Evolutionary conservation across 2,329 filamentous ascomycete genomes (phyloP), one percentile per base, ranked within the genome.

Genomic region (Fusarium pseudograminearum): DNA sequence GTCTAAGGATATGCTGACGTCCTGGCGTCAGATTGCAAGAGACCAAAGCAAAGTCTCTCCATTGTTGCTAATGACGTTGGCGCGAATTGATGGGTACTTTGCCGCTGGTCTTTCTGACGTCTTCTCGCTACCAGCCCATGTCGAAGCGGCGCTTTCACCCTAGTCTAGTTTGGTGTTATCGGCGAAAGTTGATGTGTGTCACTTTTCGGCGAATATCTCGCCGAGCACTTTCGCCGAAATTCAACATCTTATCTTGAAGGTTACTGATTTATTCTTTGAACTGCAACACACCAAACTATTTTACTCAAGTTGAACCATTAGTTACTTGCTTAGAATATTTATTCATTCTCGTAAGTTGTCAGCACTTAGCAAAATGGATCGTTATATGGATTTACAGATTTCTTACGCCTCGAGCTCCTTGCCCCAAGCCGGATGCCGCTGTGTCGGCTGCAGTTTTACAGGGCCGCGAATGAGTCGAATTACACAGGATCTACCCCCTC

Each of bases 291-390:
- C 16, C 16, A n/a, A 11, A 20, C 3, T 38, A 6, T n/a, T 38
- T 38, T n/a, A 20, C 36, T 20, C 2, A 11, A 12, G 11, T 20
- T 20, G 5, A 20, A 38, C 11, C 6, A 8, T 9, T 4, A 20
- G 0, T 7, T 6, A 7, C 18, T n/a, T 20, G 3, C 1, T 36
- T 11, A 1, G 3, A 0, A 18, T 11, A n/a, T 18, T 5, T 2
- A n/a, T 3, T 2, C 5, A 12, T 0, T n/a, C 0, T 11, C 5
- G 5, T 3, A 12, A 36, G 3, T n/a, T n/a, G 18, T 12, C 10
- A n/a, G 6, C 10, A n/a, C 10, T n/a, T 5, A n/a, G 7, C 9
- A 38, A 38, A n/a, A 38, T 38, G 36, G 36, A 38, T 5, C 36
- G 36, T 20, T 38, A 38, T 20, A 2, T 38, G 1, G 36, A 38